A percentile compares a stretch with the other conserved stretches of the same genome.
Conservation (phyloP, 2,329 filamentous ascomycete species). For the Colletotrichum plurivorum region DNA sequence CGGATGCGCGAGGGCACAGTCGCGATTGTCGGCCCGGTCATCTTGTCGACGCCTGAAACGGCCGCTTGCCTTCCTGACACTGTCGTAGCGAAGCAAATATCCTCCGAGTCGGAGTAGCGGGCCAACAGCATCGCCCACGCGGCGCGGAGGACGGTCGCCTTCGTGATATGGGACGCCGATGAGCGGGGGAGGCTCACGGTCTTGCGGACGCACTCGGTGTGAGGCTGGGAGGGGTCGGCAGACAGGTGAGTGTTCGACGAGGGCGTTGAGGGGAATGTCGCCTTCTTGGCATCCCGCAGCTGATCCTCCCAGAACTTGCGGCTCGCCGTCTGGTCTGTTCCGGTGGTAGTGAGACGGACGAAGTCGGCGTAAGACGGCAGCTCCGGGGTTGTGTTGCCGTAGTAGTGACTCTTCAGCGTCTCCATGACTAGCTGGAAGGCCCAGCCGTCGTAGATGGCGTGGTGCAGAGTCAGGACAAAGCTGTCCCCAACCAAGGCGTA, state of each 20-base stretch:
- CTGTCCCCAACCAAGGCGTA: constrained; percentile 11
- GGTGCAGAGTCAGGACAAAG: constrained; percentile 19
- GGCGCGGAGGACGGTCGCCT: constrained; percentile 43
- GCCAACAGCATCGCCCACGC: constrained; percentile 52
- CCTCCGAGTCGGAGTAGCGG: constrained; percentile 50
- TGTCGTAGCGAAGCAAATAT: constrained; percentile 46
- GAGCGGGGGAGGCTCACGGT: constrained; percentile 3
- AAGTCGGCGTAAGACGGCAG: constrained; percentile 36
- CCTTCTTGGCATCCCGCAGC: too few species aligned
- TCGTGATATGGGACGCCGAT: constrained; percentile 7
- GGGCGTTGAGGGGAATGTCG: too few species aligned
- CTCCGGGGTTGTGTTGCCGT: background rate
- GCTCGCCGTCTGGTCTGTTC: too few species aligned
- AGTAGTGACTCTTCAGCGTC: too few species aligned
- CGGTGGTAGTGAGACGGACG: constrained; percentile 20
- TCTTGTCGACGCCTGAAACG: constrained; percentile 45
- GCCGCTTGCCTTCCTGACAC: constrained; percentile 47
- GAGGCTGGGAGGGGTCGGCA: too few species aligned
- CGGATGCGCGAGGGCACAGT: constrained; percentile 47
- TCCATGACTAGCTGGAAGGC: constrained; percentile 27
- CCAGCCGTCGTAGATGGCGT: constrained; percentile 4
- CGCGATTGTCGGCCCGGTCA: constrained; percentile 48
- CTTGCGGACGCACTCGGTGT: background rate
- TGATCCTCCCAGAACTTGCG: too few species aligned
- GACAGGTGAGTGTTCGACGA: too few species aligned